These are phyloP conservation scores for Trichoderma sp. DNA, from an alignment of 2,329 filamentous ascomycete genomes.

Conservation along the genomic window DNA sequence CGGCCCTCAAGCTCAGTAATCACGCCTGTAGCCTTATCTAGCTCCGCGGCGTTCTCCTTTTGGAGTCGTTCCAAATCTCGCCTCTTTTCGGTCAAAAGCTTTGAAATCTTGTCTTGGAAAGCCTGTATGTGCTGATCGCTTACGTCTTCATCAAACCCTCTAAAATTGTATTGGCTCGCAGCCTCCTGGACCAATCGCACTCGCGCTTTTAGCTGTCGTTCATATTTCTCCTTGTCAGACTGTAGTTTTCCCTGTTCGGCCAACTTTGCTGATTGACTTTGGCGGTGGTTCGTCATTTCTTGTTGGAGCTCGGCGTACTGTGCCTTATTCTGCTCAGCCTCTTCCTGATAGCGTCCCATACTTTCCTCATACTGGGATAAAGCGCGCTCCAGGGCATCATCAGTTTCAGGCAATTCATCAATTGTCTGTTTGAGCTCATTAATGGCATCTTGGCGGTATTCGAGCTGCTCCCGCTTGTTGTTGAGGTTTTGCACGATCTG, in stretches of 20 bases:
- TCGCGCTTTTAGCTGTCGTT: slow-evolving; percentile 73
- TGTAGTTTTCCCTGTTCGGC: slow-evolving; percentile 75
- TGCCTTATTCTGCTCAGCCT: slow-evolving; percentile 62
- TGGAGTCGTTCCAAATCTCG: slow-evolving; percentile 73
- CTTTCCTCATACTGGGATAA: slow-evolving; percentile 77
- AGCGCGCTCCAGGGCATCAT: slow-evolving; percentile 71
- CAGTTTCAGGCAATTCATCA: slow-evolving; percentile 75
- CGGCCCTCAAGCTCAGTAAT: slow-evolving; percentile 75
- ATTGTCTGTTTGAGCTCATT: slow-evolving; percentile 71
- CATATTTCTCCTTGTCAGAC: slow-evolving; percentile 84
- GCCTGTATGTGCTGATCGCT: slow-evolving; percentile 71
- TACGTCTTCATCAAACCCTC: slow-evolving; percentile 79
- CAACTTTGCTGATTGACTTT: slow-evolving; percentile 53
- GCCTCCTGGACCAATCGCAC: slow-evolving; percentile 75
- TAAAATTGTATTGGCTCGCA: slow-evolving; percentile 74
- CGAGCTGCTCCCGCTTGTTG: slow-evolving; percentile 73
- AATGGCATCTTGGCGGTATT: slow-evolving; percentile 69
- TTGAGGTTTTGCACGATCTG: slow-evolving; percentile 73
- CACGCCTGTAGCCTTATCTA: slow-evolving; percentile 68
- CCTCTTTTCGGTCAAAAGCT: slow-evolving; percentile 75
- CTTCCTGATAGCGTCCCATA: slow-evolving; percentile 64
- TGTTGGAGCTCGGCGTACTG: slow-evolving; percentile 67
- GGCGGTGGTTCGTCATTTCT: slow-evolving; percentile 48
- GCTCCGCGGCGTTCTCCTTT: slow-evolving; percentile 71
- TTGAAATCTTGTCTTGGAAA: slow-evolving; percentile 78